A percentile compares a stretch with the other conserved stretches of the same genome.
Conservation (phyloP, 345 rosid genomes). For the sweet orange (Citrus sinensis) region DNA sequence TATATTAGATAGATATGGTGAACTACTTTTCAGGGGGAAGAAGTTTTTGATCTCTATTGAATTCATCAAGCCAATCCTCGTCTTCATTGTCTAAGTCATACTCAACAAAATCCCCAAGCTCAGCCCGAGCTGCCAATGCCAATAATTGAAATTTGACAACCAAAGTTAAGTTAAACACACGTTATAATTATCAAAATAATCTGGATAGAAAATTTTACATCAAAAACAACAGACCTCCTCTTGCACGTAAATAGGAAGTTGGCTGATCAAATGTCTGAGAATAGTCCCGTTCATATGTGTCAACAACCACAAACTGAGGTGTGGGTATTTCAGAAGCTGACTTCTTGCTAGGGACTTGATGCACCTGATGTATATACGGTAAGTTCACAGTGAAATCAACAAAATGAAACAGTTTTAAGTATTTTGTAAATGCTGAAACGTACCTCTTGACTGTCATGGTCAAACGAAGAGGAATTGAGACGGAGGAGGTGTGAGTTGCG, state of each 20-base stretch:
- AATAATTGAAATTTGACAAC: not conserved
- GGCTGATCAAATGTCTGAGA: conserved; percentile 74
- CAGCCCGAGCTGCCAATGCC: conserved; percentile 75
- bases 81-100: conserved; percentile 98
- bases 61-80: conserved; percentile 87
- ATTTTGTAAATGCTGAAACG: not conserved
- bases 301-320: conserved; percentile 83
- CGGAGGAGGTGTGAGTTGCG: conserved; percentile 81
- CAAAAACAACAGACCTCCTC: conserved; percentile 68
- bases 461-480: conserved; percentile 37
- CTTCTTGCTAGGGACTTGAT: conserved; percentile 62
- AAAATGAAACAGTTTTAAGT: not conserved
- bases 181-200: not conserved
- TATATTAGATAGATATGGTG: not conserved
- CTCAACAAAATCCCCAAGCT: conserved; percentile 96
- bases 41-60: conserved; percentile 52
- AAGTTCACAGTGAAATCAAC: not conserved
- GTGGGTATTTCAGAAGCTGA: conserved; percentile 83
- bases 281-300: conserved; percentile 90
- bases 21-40: conserved; percentile 66
- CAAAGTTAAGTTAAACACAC: not conserved
- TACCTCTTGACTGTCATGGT: conserved; percentile 52
- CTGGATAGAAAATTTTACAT: not conserved
- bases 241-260: conserved; percentile 81
- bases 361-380: conserved; percentile 34